Evolutionary conservation across 2,329 filamentous ascomycete genomes (phyloP), one percentile per base, ranked within the genome.

Genomic region (Colletotrichum phormii): DNA sequence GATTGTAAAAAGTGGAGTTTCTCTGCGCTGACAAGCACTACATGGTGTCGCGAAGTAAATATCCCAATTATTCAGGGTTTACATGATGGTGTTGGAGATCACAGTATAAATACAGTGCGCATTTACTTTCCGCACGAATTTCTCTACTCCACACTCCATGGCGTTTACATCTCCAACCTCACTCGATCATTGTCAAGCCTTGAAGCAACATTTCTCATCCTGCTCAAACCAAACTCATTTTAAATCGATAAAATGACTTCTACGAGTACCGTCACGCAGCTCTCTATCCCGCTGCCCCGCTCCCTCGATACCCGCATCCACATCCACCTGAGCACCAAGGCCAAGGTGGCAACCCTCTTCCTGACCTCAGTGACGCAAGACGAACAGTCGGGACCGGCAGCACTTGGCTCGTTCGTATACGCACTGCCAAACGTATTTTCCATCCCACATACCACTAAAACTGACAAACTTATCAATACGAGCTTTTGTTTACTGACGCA

Each of bases 371-470:
- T 88, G 4, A 80, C 86, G 31, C 84, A 85, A 67, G 89, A 89
- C 64, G 87, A 90, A 54, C 80, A 82, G n/a, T 84, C 84, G 13
- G 79, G 82, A 9, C 80, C 86, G 8, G 84, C 89, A 53, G 85
- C 89, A 62, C 88, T 98, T 82, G 96, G 97, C 3, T 98, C 95
- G 62, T 96, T 98, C 79, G 94, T 98, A 58, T 98, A 98, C 80
- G 94, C 95, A 3, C 90, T 99, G 81, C 96, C 97, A 18, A 93
- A 98, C 84, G 97, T 98, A 85, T 77, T 85, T 81, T 37, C 9
- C 42, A 6, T 49, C 42, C 42, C 42, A 49, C 42, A 49, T 22
- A 18, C 42, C 8, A 49, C 18, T 8, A 49, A 49, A 49, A 9
- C 24, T 42, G 37, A 3, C 18, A 13, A 6, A 12, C 42, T 31